These are phyloP conservation scores for Clavariopsis aquatica DNA, from an alignment of 495 filamentous ascomycete genomes.

Conservation along the genomic window DNA sequence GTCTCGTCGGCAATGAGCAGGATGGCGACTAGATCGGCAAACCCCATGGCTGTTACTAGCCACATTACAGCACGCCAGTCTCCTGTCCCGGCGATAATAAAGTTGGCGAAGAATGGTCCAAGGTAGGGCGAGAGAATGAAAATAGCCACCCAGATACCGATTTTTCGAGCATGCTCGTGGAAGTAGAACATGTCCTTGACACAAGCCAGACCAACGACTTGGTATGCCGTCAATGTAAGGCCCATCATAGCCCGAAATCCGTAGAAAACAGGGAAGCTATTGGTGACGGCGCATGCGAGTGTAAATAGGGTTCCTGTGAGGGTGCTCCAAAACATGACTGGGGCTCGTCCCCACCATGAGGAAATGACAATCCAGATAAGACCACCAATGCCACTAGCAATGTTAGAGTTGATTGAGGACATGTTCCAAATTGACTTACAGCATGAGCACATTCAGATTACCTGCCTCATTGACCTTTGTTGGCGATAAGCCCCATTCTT, in stretches of 20 bases:
- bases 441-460: conserved; percentile 36
- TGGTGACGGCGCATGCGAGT: conserved; percentile 49
- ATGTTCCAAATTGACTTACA: conserved; percentile 10
- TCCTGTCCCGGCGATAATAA: conserved; percentile 50
- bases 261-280: conserved; percentile 60
- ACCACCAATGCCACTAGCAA: conserved; percentile 55
- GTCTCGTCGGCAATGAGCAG: conserved; percentile 61
- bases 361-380: conserved; percentile 57
- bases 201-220: conserved; percentile 61
- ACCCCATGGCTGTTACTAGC: conserved; percentile 41
- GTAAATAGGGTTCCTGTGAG: conserved; percentile 61
- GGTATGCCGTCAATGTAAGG: conserved; percentile 50
- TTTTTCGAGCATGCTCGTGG: conserved; percentile 63
- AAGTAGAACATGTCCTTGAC: conserved; percentile 69
- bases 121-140: conserved; percentile 61
- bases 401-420: neutral
- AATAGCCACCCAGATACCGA: conserved; percentile 60
- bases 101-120: conserved; percentile 61
- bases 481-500: conserved; percentile 33
- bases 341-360: conserved; percentile 62
- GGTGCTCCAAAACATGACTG: conserved; percentile 61
- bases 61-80: conserved; percentile 36
- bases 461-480: conserved; percentile 34
- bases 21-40: conserved; percentile 49
- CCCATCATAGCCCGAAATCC: conserved; percentile 38